Percentiles rank a stretch among this genome's conserved stretches.
Conservation (phyloP, 163 green algal species). For the Scenedesmus sp. region DNA sequence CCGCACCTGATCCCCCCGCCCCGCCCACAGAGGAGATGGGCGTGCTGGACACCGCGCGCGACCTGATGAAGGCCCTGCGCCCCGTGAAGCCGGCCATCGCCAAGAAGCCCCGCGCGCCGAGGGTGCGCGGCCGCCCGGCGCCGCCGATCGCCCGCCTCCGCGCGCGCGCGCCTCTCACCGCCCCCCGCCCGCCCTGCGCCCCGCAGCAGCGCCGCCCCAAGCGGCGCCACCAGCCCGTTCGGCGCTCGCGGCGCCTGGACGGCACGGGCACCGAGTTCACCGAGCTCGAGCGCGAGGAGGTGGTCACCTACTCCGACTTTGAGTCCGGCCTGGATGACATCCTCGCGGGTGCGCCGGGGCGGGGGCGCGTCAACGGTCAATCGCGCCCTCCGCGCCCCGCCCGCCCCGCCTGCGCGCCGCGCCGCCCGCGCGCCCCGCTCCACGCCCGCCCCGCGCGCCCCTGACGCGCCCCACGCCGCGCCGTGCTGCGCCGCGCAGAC, state of each 20-base stretch:
- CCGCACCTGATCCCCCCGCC: background rate
- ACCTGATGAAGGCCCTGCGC: constrained; percentile 29
- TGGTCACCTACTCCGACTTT: constrained; percentile 29
- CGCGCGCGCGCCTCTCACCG: too few relatives aligned
- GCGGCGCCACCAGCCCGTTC: background rate
- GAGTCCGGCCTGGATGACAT: constrained; percentile 39
- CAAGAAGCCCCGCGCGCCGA: background rate
- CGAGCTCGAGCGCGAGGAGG: constrained; percentile 35
- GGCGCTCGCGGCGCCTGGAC: constrained; percentile 23
- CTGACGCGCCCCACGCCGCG: too few relatives aligned
- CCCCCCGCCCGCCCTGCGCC: too few relatives aligned
- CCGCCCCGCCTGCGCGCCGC: too few relatives aligned
- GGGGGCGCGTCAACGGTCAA: too few relatives aligned
- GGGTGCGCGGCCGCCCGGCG: background rate
- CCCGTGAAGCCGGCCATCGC: constrained; percentile 1
- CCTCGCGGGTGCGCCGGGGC: constrained; percentile 17
- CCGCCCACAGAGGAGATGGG: constrained; percentile 56
- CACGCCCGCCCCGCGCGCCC: background rate
- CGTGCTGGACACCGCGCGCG: constrained; percentile 44
- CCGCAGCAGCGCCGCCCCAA: constrained; percentile 19
- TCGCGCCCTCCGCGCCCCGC: too few relatives aligned
- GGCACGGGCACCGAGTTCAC: constrained; percentile 14
- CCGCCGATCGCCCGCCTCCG: too few relatives aligned
- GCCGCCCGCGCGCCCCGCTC: too few relatives aligned
- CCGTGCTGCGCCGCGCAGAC: constrained; percentile 12